Conservation (phyloP, 306 rosid genomes). For the Lathyrus aphaca region DNA sequence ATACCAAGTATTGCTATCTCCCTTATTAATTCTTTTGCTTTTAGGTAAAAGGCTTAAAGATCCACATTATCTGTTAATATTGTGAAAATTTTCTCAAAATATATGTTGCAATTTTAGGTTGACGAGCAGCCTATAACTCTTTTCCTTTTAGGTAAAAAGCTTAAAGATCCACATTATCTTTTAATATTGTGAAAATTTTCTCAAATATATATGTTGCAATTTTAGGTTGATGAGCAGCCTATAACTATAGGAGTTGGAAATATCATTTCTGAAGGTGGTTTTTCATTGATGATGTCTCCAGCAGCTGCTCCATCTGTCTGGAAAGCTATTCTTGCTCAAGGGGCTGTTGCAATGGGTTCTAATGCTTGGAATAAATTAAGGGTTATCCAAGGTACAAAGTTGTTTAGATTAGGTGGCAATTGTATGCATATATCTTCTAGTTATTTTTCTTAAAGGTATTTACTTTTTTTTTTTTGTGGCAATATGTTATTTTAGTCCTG, state of each 20-base stretch:
- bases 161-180: too few species aligned
- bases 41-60: slow-evolving; percentile 16
- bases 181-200: slow-evolving; percentile 30
- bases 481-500: neutral
- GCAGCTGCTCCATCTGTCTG: slow-evolving; percentile 80
- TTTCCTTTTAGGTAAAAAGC: too few species aligned
- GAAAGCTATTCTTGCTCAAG: slow-evolving; percentile 75
- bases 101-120: slow-evolving; percentile 53
- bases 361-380: slow-evolving; percentile 84
- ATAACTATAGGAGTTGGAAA: slow-evolving; percentile 87
- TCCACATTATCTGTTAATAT: slow-evolving; percentile 2
- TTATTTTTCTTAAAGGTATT: neutral
- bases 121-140: slow-evolving; percentile 79
- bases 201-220: slow-evolving; percentile 17
- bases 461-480: neutral
- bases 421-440: slow-evolving; percentile 1
- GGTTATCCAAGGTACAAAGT: slow-evolving; percentile 63
- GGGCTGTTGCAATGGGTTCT: slow-evolving; percentile 86
- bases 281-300: slow-evolving; percentile 83
- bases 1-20: slow-evolving; percentile 1
- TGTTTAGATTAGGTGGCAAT: slow-evolving; percentile 29
- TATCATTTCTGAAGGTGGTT: slow-evolving; percentile 80
- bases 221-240: slow-evolving; percentile 84
- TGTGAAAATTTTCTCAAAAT: slow-evolving; percentile 29
- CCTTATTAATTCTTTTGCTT: neutral